Base-by-base conservation (phyloP, 2,329 filamentous ascomycete species). In the Colletotrichum echinochloae region DNA sequence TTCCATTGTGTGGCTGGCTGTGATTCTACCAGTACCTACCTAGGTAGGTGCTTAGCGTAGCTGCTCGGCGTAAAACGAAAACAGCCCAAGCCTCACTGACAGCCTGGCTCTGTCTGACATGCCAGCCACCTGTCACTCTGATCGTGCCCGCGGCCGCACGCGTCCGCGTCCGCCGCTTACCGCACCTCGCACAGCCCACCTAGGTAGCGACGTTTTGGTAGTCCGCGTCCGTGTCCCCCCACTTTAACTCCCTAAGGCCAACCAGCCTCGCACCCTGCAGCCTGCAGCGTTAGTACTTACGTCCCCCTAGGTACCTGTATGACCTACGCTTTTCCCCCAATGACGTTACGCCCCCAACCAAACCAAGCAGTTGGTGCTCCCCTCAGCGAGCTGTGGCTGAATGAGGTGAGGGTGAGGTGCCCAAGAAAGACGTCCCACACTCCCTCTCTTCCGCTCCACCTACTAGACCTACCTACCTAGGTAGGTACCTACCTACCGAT, bases 301-400 rank as follows among this genome's bases (percentile, higher is more conserved):
- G 11, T 14, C 14, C 37, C 37, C 11, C 37, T 39, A 39, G 37
- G 37, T 39, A 39, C 37, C 37, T 39, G 16, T 41, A 37, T 37
- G 30, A 11, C 14, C 37, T 39, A 39, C 11, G 1, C 9, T 37
- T 18, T 55, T 35, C 44, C 51, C 49, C 56, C 35, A 63, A 67
- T 68, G 64, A 71, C 68, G 64, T 71, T 54, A 57, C 59, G 64
- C 57, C 68, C 68, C 64, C 67, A 67, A 54, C 67, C 41, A n/a
- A n/a, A 44, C 18, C 59, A 55, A 67, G 52, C 16, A 9, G 26
- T 35, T 30, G 18, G 41, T 28, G 12, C 33, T 11, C 62, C 39
- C 39, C 3, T 1, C 16, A 39, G 59, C 23, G 59, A 64, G 37
- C 33, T 71, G 68, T 69, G 68, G 64, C 54, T 67, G 59, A 41